Evolutionary conservation across 2,329 filamentous ascomycete genomes (phyloP), one percentile per base, ranked within the genome.

Genomic region (Achaetomium macrosporum): DNA sequence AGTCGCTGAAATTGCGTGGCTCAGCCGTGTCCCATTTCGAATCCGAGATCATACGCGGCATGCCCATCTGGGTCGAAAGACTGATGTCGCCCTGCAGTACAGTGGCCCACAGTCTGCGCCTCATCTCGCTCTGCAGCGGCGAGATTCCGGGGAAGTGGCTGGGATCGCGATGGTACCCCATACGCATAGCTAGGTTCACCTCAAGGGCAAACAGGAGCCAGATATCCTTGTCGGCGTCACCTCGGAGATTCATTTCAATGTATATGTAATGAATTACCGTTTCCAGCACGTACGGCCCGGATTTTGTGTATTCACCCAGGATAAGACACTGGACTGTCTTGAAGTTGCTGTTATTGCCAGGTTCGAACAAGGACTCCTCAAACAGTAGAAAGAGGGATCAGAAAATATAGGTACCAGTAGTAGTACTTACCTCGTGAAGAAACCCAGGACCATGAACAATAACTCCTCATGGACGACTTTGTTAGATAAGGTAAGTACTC

Each of bases 151-250:
- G 63, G 52, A 73, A 75, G 50, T 72, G 66, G 15, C 58, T 63
- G 1, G 72, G 64, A 53, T 77, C 75, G 25, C 73, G 65, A 52
- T 77, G 73, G 50, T 72, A 73, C 0, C 69, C 71, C 69, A 71
- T 71, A 5, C 66, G 66, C 55, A 73, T 61, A 31, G 66, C 65
- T 1, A 73, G 46, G 8, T 68, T 66, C 0, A 73, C 65, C 0
- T 64, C 62, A 0, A 64, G 63, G 2, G 64, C 70, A 12, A 68
- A 49, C 0, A 73, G 54, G 3, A 70, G 56, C 68, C 68, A 73
- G 5, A 68, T 48, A 1, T 66, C 69, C 0, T 65, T 62, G 29
- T 67, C 63, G 0, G 67, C 62, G 20, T 73, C 70, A 0, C 53
- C 59, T 9, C 59, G 55, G 1, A 61, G 51, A 31, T 64, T 59